Conservation (phyloP, 2,329 filamentous ascomycete genomes). For the Penicillium hesseltinei region DNA sequence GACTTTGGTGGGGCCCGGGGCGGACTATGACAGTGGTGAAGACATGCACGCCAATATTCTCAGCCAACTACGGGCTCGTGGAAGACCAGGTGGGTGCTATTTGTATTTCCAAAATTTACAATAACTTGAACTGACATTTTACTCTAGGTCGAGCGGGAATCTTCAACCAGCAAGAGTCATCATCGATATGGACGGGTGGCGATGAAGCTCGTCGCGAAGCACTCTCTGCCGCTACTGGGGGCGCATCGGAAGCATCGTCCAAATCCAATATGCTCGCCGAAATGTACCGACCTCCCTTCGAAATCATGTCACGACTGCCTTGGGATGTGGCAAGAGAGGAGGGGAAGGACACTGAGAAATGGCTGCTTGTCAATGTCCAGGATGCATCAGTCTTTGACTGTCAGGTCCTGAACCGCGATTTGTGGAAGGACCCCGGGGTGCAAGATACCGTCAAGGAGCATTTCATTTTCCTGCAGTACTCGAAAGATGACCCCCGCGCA, state of each 20-base stretch:
- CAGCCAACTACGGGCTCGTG: slow-evolving; percentile 59
- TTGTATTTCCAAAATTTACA: background rate
- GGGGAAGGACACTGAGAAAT: slow-evolving; percentile 86
- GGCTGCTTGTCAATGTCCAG: slow-evolving; percentile 94
- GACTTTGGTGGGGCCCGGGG: slow-evolving; percentile 75
- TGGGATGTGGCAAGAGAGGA: slow-evolving; percentile 83
- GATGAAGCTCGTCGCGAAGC: slow-evolving; percentile 50
- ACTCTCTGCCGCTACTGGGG: slow-evolving; percentile 62
- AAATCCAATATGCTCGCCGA: slow-evolving; percentile 82
- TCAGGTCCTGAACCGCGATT: slow-evolving; percentile 87
- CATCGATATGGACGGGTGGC: slow-evolving; percentile 60
- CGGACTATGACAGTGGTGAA: slow-evolving; percentile 54
- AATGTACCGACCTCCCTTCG: slow-evolving; percentile 87
- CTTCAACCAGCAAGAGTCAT: slow-evolving; percentile 63
- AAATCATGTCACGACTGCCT: slow-evolving; percentile 75
- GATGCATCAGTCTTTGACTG: slow-evolving; percentile 92
- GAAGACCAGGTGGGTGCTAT: slow-evolving; percentile 35
- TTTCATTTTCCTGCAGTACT: slow-evolving; percentile 94
- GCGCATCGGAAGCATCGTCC: slow-evolving; percentile 62
- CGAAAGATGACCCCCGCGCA: slow-evolving; percentile 76
- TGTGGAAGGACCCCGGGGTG: slow-evolving; percentile 86
- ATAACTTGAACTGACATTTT: slow-evolving; percentile 3
- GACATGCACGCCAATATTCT: slow-evolving; percentile 62
- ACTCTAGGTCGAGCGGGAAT: slow-evolving; percentile 56
- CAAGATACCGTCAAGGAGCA: slow-evolving; percentile 81